Conservation (phyloP, 2,329 filamentous ascomycete genomes). For the Pezicula carpinea region DNA sequence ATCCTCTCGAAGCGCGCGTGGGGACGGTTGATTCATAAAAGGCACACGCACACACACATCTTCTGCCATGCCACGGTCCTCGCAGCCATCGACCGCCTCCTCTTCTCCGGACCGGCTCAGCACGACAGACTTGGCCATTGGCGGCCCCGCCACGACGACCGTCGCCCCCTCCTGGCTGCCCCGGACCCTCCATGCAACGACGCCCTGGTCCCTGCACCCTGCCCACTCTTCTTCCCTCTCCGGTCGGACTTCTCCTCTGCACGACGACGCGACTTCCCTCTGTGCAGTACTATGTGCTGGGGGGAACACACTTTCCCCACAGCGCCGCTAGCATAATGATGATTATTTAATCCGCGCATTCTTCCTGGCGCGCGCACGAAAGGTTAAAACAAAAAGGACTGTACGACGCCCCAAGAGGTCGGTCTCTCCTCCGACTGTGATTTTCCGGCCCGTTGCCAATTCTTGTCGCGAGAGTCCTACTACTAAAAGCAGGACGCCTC, state of each 20-base stretch:
- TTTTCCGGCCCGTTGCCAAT: constrained; percentile 6
- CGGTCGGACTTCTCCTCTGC: neutral
- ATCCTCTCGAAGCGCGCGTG: neutral
- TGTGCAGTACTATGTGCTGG: too few species aligned
- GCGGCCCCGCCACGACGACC: neutral
- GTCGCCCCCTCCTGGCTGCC: neutral
- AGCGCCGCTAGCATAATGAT: too few species aligned
- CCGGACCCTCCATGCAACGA: neutral
- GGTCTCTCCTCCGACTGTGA: constrained; percentile 6
- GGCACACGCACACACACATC: too few species aligned
- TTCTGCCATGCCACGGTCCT: neutral
- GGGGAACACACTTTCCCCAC: too few species aligned
- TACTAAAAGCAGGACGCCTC: too few species aligned
- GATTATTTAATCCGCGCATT: too few species aligned
- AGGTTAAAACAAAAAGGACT: neutral
- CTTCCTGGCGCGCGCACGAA: neutral
- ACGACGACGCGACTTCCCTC: too few species aligned
- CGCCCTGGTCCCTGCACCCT: neutral
- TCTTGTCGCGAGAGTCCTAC: neutral
- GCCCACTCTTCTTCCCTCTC: constrained; percentile 3
- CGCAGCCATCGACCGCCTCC: neutral
- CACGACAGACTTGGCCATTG: neutral
- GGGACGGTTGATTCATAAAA: too few species aligned
- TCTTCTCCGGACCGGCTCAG: neutral
- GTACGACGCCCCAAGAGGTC: constrained; percentile 1